Base-by-base conservation (phyloP, 371 early-diverging fungal species). In the Mortierella sp. region DNA sequence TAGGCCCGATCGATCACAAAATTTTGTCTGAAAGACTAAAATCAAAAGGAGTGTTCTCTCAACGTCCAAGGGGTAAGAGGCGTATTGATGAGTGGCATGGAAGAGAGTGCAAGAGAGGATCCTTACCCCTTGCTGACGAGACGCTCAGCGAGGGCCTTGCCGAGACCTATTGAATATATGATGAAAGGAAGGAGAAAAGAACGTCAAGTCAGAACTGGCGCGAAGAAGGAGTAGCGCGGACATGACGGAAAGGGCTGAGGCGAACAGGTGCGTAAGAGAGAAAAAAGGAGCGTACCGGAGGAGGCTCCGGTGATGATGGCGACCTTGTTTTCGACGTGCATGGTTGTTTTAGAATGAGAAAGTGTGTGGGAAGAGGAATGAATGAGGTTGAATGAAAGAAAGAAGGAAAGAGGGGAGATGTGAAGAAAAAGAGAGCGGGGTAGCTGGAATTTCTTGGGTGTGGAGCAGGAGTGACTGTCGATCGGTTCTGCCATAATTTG, bases 291-390 rank as follows among this genome's bases (percentile, higher is more conserved):
- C 32, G 32, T 75, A 83, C 83, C 83, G 3, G 83, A 83, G 24
- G 83, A 83, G 24, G 83, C 83, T n/a, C 83, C 83, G 7, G 83
- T 83, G 70, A 83, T 76, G 63, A 83, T 83, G 32, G 83, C 83
- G 71, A 83, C 83, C 54, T 83, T 83, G 80, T 83, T 79, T 54
- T 83, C 76, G 44, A 83, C 80, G 70, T 70, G 73, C 83, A 83
- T 83, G 32, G 18, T 38, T 16, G 70, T 35, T 46, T 38, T 35
- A n/a, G 5, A 35, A 49, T 49, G 35, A 72, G 72, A 35, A 24
- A 35, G 35, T 6, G 54, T 51, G 38, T 7, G 7, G 8, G 29
- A 18, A 16, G 32, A 43, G 72, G 54, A 32, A 29, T 48, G 54
- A 32, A 29, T 48, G 72, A 51, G 49, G 32, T 51, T 38, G 27